These are phyloP conservation scores for Teunomyces stri DNA, from an alignment of 805 yeast species.

Conservation along the genomic window DNA sequence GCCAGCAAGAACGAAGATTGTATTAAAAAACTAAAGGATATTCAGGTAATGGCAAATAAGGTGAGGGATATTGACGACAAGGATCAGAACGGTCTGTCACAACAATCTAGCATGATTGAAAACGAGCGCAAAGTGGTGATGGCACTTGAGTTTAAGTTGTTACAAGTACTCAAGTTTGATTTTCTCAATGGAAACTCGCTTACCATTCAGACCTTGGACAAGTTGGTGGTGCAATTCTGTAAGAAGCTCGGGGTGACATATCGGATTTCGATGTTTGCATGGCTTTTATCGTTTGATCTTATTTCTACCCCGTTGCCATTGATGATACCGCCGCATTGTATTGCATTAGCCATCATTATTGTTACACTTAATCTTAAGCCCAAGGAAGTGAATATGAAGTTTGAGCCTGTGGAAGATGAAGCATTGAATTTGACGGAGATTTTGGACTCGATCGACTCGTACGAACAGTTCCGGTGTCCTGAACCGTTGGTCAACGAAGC, in stretches of 20 bases:
- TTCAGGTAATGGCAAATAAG: conserved; percentile 50
- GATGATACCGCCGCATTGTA: conserved; percentile 70
- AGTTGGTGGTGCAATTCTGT: conserved; percentile 58
- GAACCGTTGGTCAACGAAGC: conserved; percentile 49
- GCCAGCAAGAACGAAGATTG: conserved; percentile 83
- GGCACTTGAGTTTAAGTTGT: conserved; percentile 62
- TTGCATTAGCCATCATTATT: conserved; percentile 66
- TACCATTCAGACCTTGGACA: conserved; percentile 48
- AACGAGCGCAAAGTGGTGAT: conserved; percentile 56
- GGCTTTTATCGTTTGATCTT: conserved; percentile 76
- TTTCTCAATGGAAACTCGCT: conserved; percentile 57
- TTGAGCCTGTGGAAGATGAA: conserved; percentile 10
- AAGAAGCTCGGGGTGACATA: conserved; percentile 48
- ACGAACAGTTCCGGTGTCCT: conserved; percentile 39
- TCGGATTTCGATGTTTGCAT: conserved; percentile 53
- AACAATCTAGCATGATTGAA: conserved; percentile 32
- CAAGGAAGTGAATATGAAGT: conserved; percentile 16
- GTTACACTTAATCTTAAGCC: conserved; percentile 54
- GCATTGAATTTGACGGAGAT: conserved; percentile 17
- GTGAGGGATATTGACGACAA: conserved; percentile 35
- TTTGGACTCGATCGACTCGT: conserved; percentile 33
- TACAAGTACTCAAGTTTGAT: conserved; percentile 79
- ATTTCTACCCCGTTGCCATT: conserved; percentile 67
- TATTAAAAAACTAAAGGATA: conserved; percentile 67
- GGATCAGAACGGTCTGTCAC: conserved; percentile 19